Evolutionary conservation across 2,329 filamentous ascomycete genomes (phyloP), one percentile per base, ranked within the genome.

Genomic region (Aspergillus ochraceus): DNA sequence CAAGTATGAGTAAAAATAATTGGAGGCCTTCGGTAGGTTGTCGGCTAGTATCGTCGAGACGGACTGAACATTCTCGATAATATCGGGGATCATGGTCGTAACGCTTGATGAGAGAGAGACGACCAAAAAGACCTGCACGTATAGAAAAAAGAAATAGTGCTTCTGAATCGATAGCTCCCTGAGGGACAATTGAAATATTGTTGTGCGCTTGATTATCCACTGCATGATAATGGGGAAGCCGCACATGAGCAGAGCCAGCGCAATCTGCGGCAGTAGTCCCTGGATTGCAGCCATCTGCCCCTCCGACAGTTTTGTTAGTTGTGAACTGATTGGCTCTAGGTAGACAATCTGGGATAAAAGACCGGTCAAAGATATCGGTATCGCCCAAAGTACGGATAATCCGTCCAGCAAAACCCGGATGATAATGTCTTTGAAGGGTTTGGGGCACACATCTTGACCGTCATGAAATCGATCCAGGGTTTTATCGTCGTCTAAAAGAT

Each of bases 1-100:
- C 52, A 69, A 56, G 57, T 67, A 69, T 20, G 66, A 69, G 55
- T 67, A 68, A 55, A 66, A 69, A 60, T 69, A 69, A 60, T 68
- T 64, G n/a, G 64, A 57, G 29, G 66, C 60, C 42, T 66, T 69
- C 11, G 65, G 66, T n/a, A 69, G 36, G 55, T 68, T 68, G 22
- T 62, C 63, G 26, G 64, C 67, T 50, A 69, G 60, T 24, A 69
- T 62, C 14, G 62, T 24, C 4, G 67, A 62, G 20, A 65, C 64
- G 0, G 67, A 67, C 47, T 59, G 55, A 22, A 62, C 42, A 39
- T 62, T 59, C 45, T 60, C 57, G 26, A 65, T 29, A 45, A 68
- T 58, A 46, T 69, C 55, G 3, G 64, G 64, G 53, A 71, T 60
- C 55, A 71, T 64, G 36, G 64, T 71, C 14, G 61, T 70, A n/a